Conservation (phyloP, 2,329 filamentous ascomycete species). For the Cladosporium phlei region DNA sequence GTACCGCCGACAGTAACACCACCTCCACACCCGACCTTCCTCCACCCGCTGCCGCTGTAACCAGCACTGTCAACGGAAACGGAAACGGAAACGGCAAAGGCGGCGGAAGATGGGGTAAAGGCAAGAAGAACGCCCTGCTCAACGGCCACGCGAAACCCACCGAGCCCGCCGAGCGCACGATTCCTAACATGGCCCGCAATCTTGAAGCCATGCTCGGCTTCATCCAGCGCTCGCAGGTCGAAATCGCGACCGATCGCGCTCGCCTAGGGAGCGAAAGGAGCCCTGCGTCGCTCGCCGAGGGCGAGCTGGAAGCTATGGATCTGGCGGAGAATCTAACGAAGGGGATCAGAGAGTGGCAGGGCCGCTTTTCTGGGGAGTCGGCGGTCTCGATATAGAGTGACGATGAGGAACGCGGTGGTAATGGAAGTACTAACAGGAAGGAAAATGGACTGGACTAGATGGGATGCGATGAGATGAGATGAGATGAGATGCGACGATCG, state of each 20-base stretch:
- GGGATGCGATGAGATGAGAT: no score
- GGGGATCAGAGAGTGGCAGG: slow-evolving; percentile 13
- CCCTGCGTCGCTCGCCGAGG: slow-evolving; percentile 1
- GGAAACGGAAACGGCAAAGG: slow-evolving; percentile 8
- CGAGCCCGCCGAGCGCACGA: slow-evolving; percentile 68
- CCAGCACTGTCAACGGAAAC: neutral
- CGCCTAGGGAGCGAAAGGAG: slow-evolving; percentile 31
- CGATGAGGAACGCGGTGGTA: no score
- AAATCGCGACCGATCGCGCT: slow-evolving; percentile 64
- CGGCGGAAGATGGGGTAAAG: slow-evolving; percentile 18
- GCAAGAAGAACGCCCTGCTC: slow-evolving; percentile 16
- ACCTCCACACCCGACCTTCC: slow-evolving; percentile 1
- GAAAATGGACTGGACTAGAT: no score
- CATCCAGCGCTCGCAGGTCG: slow-evolving; percentile 81
- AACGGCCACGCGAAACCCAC: slow-evolving; percentile 43
- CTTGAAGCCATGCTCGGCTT: slow-evolving; percentile 76
- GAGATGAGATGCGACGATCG: no score
- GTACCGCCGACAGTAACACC: slow-evolving; percentile 12
- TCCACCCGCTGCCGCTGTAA: neutral
- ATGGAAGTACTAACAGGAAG: no score
- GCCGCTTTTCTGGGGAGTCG: no score
- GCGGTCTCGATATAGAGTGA: no score
- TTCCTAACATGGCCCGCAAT: slow-evolving; percentile 55
- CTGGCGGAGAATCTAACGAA: slow-evolving; percentile 4
- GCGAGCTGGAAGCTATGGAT: slow-evolving; percentile 7